Base-by-base conservation (phyloP, 2,329 filamentous ascomycete species). In the Chrysoporthe deuterocubensis region DNA sequence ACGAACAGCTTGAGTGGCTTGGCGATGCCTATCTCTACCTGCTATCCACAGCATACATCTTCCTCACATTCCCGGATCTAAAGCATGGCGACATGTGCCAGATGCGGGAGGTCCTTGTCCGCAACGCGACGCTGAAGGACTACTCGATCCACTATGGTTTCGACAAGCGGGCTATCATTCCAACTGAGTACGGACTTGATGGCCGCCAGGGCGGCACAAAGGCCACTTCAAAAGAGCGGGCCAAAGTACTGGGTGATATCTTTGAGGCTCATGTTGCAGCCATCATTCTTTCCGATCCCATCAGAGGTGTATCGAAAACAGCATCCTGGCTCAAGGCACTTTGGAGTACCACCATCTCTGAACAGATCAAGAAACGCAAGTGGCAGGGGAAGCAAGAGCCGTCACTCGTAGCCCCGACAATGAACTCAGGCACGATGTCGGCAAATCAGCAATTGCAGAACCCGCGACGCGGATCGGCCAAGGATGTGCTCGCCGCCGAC, bases 231-330 rank as follows among this genome's bases (percentile, higher is more conserved):
- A 89, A 85, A 76, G 85, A 84, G 54, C 83, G 86, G 69, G 85
- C 82, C 16, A 97, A 97, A 78, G 88, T 93, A 11, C 84, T 92
- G 66, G 94, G 90, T 9, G 95, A 98, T 75, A 85, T 97, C 21
- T 96, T 97, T 73, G 95, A 98, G 77, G 92, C 95, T 0, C 97
- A 96, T 73, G 87, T 97, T 18, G 94, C 92, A 9, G 94, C 91
- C 3, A 80, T 94, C 6, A 85, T 97, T 44, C 80, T 93, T 2
- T 89, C 90, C 0, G 87, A 93, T 73, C 83, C 88, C 0, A 78
- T 81, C 3, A 76, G 87, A 59, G 94, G 94, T 0, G 85, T 91
- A 59, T 71, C 78, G 8, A 83, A 82, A 1, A 89, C 86, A 1
- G 84, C 90, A 63, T 76, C 83, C 16, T 98, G 94, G 93, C 80